Base-by-base conservation (phyloP, 371 early-diverging fungal species). In the Smittium culicis region DNA sequence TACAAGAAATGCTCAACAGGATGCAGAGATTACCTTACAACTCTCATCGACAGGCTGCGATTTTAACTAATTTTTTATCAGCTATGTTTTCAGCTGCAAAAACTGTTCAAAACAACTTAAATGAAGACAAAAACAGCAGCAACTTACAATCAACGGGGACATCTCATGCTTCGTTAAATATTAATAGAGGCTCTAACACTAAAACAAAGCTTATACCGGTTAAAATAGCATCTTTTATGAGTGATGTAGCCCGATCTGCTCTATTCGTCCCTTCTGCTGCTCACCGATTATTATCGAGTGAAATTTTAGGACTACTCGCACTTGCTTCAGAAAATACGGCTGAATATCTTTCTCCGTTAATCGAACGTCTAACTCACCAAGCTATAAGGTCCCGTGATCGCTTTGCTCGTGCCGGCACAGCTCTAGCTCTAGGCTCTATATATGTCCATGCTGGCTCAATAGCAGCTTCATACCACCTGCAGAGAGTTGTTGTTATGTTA, bases 381-480 rank as follows among this genome's bases (percentile, higher is more conserved):
- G 92, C 96, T 1, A 90, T 96, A 17, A 87, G 88, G 25, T 89
- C 90, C 61, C 82, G 96, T 24, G 96, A 96, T 64, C 94, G 95
- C 0, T 93, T 93, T 76, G 86, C 88, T 0, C 86, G 96, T 8
- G 91, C 96, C 0, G 96, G 97, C 1, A 85, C 89, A 25, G 89
- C 93, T 0, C 79, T 95, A 1, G 95, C 94, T 0, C 82, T 97
- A 30, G 95, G 95, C 0, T 86, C 87, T 56, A 88, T 96, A 33
- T 89, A 92, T 70, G 83, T 86, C 27, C 85, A 89, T 65, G 90
- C 93, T 1, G 96, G 98, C 0, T 88, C 93, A 2, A 88, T 95
- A 84, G 90, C 90, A 2, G 91, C 92, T 0, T 84, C 86, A 20
- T 77, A 85, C 0, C 91, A 93, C 70, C 72, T 97, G 30, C 85